phyloP scores from a whole-genome alignment of 2,329 filamentous ascomycete genomes.

The Sodiomyces alkalinus region DNA sequence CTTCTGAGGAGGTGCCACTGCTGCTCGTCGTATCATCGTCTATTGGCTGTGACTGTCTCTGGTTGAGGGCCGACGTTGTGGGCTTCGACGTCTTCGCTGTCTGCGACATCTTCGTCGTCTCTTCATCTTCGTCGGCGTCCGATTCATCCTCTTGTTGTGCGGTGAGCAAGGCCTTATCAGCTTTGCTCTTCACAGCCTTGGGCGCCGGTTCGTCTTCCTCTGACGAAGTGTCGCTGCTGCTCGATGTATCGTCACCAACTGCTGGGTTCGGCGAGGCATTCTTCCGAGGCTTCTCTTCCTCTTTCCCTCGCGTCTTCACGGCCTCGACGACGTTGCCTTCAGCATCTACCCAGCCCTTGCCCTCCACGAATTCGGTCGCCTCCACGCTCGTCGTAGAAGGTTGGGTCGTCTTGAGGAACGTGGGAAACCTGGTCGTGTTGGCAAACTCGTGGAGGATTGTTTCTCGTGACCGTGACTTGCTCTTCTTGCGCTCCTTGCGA shows the following conservation, averaged over 20 bases:
- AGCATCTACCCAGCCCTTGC: conserved; percentile 76
- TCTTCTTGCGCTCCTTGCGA: conserved; percentile 46
- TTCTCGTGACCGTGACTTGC: conserved; percentile 37
- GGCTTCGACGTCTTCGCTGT: conserved; percentile 2
- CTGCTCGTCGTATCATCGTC: conserved; percentile 11
- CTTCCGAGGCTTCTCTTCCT: conserved; percentile 12
- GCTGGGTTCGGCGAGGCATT: conserved; percentile 6
- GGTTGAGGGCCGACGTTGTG: conserved; percentile 2
- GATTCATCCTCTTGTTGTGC: conserved; percentile 18
- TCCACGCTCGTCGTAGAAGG: conserved; percentile 25
- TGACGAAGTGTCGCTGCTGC: conserved; percentile 22
- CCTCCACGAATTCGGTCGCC: conserved; percentile 57
- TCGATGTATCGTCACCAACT: conserved; percentile 19
- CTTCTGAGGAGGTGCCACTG: conserved; percentile 11
- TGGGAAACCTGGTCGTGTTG: conserved; percentile 68
- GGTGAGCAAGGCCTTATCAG: too few relatives aligned
- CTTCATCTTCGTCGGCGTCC: conserved; percentile 12
- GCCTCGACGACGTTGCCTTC: conserved; percentile 61
- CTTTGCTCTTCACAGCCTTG: too few relatives aligned
- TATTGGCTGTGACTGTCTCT: conserved; percentile 8
- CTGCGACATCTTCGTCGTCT: conserved; percentile 3
- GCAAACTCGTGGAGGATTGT: conserved; percentile 78
- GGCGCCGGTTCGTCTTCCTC: conserved; percentile 14
- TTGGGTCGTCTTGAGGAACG: conserved; percentile 53
- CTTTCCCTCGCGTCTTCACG: conserved; percentile 22